Percentiles rank a stretch among this genome's conserved stretches.
These are phyloP conservation scores for Euptelea pleiosperma DNA, from an alignment of 164 flowering plant species.

Conservation along the genomic window DNA sequence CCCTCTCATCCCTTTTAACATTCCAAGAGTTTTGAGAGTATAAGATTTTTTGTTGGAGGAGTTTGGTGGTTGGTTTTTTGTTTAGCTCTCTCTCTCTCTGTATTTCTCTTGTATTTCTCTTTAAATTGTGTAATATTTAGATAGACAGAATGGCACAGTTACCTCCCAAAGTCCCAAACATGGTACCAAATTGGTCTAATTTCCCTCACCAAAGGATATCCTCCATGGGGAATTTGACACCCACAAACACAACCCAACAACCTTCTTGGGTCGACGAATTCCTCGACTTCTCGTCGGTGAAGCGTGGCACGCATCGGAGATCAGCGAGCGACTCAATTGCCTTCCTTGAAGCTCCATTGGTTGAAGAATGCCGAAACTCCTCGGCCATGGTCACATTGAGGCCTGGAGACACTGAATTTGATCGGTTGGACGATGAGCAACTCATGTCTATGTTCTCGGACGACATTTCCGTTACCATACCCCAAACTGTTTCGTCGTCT, in stretches of 20 bases:
- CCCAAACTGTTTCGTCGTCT: conserved; percentile 39
- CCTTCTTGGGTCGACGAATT: conserved; percentile 78
- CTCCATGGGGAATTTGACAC: conserved; percentile 19
- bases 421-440: conserved; percentile 68
- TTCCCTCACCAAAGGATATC: conserved; percentile 44
- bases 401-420: conserved; percentile 33
- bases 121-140: neutral
- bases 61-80: conserved; percentile 13
- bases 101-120: conserved; percentile 11
- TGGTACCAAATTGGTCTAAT: conserved; percentile 53
- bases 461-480: conserved; percentile 30
- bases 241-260: conserved; percentile 26
- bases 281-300: conserved; percentile 69
- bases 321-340: conserved; percentile 78
- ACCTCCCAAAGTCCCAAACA: conserved; percentile 78
- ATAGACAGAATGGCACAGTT: conserved; percentile 61
- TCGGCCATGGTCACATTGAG: conserved; percentile 9
- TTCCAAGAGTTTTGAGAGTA: neutral
- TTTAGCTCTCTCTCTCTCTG: neutral
- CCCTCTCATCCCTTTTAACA: conserved; percentile 5
- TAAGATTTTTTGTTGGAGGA: neutral
- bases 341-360: conserved; percentile 49
- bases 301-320: conserved; percentile 60
- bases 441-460: conserved; percentile 75
- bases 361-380: conserved; percentile 35